phyloP scores from a whole-genome alignment of 2,329 filamentous ascomycete species.

The Penicillium sp. region DNA sequence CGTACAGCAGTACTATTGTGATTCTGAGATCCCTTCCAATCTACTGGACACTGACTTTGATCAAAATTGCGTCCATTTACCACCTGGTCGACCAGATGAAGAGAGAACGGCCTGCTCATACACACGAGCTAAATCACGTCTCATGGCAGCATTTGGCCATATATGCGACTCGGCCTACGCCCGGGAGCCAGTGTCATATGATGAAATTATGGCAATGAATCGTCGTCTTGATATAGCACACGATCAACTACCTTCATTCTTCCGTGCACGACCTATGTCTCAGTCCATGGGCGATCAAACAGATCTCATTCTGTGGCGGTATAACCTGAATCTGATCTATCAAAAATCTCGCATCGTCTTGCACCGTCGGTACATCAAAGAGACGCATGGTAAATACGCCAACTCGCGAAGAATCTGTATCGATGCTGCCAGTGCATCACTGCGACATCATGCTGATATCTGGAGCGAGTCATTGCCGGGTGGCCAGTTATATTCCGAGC shows the following conservation, averaged over 20 bases:
- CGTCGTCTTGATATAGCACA: slow-evolving; percentile 35
- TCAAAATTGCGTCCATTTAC: slow-evolving; percentile 51
- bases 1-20: slow-evolving; percentile 60
- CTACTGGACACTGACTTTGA: slow-evolving; percentile 62
- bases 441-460: slow-evolving; percentile 52
- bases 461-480: slow-evolving; percentile 55
- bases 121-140: slow-evolving; percentile 35
- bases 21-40: slow-evolving; percentile 60
- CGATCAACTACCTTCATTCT: slow-evolving; percentile 20
- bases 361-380: slow-evolving; percentile 54
- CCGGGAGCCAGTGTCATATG: slow-evolving; percentile 34
- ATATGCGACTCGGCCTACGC: slow-evolving; percentile 40
- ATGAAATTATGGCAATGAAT: slow-evolving; percentile 38
- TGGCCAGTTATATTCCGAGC: slow-evolving; percentile 52
- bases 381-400: slow-evolving; percentile 36
- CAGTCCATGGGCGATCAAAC: slow-evolving; percentile 50
- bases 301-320: slow-evolving; percentile 53
- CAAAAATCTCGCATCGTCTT: slow-evolving; percentile 54
- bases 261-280: slow-evolving; percentile 26
- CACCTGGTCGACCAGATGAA: slow-evolving; percentile 51
- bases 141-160: slow-evolving; percentile 39
- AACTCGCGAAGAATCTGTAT: slow-evolving; percentile 50
- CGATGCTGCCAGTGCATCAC: slow-evolving; percentile 49
- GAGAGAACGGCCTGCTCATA: slow-evolving; percentile 53
- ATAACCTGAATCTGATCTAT: slow-evolving; percentile 54